Conservation (phyloP, 164 flowering plant genomes). For the Chimonanthus praecox region DNA sequence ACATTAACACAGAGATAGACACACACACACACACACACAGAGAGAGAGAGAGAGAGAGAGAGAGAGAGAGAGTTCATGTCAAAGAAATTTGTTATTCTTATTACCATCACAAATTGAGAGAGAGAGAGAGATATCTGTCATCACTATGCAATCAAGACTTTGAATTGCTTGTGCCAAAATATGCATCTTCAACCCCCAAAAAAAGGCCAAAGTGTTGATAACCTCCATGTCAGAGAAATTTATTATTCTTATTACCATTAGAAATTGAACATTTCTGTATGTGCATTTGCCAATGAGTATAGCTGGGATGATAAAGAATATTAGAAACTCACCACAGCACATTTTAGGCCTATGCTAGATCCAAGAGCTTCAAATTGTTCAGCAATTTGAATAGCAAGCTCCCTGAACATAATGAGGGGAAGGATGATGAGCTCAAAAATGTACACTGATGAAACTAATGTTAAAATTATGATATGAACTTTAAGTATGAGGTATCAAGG, state of each 20-base stretch:
- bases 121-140: too few species aligned
- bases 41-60: too few species aligned
- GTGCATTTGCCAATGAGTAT: background rate
- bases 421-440: background rate
- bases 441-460: background rate
- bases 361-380: slow-evolving; percentile 93
- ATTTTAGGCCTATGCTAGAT: slow-evolving; percentile 57
- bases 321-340: slow-evolving; percentile 66
- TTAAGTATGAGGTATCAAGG: background rate
- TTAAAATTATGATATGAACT: background rate
- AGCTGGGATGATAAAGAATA: background rate
- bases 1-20: too few species aligned
- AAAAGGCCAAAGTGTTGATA: background rate
- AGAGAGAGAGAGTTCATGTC: too few species aligned
- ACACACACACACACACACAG: too few species aligned
- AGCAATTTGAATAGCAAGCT: slow-evolving; percentile 91
- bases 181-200: background rate
- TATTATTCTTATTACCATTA: background rate
- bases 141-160: background rate
- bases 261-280: background rate
- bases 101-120: background rate
- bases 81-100: too few species aligned
- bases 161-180: background rate
- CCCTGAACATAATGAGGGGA: slow-evolving; percentile 32
- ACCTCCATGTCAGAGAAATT: background rate